A percentile compares a stretch with the other conserved stretches of the same genome.
phyloP scores from a whole-genome alignment of 148 eudicot genomes.

The Talinum fruticosum region DNA sequence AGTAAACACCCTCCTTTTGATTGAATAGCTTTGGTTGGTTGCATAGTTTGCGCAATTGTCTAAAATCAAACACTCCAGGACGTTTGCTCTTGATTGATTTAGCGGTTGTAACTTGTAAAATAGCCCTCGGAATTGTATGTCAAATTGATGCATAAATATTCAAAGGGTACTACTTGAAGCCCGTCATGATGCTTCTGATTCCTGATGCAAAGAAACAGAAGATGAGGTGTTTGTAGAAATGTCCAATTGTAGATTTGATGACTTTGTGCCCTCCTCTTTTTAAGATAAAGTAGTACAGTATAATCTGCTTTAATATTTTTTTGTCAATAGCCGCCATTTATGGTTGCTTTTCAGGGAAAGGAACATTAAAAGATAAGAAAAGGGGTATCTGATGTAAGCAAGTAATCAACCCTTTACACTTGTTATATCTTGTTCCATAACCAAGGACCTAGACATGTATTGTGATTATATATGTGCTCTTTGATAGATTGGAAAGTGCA shows the following conservation, averaged over 20 bases:
- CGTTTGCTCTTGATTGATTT: not conserved
- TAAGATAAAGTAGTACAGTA: constrained; percentile 11
- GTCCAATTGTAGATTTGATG: constrained; percentile 5
- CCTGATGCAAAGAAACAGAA: not conserved
- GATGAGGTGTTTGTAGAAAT: not conserved
- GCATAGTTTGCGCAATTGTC: not conserved
- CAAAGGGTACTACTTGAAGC: not conserved
- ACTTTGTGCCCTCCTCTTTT: constrained; percentile 16
- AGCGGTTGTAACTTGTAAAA: not conserved
- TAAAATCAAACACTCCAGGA: not conserved
- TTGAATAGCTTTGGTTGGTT: not conserved
- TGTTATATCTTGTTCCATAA: constrained; percentile 22
- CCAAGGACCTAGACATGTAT: not conserved
- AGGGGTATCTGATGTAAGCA: constrained; percentile 18
- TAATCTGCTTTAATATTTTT: constrained; percentile 26
- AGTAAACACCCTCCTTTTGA: not conserved
- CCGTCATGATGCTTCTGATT: not conserved
- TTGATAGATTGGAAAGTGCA: not conserved
- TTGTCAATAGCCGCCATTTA: constrained; percentile 13
- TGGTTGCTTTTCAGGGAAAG: constrained; percentile 15
- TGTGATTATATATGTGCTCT: not conserved
- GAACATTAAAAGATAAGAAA: constrained; percentile 11
- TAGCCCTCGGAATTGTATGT: not conserved
- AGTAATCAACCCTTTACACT: constrained; percentile 21
- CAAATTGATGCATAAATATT: not conserved